A percentile compares a stretch with the other conserved stretches of the same genome.
Evolutionary conservation across 2,329 filamentous ascomycete species (phyloP).

Genomic region (Trichoderma breve): DNA sequence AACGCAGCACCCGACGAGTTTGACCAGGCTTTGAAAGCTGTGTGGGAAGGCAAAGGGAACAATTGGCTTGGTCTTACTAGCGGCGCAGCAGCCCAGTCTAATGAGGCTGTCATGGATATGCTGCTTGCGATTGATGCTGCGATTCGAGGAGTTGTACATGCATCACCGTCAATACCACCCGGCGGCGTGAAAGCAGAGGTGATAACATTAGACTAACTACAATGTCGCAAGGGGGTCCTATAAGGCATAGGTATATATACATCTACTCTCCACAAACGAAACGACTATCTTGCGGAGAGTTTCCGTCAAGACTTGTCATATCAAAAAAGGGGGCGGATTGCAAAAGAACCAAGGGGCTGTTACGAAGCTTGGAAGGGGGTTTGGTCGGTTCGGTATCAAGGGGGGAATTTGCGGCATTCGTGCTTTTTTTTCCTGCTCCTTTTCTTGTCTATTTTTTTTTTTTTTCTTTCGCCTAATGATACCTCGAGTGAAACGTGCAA

Average conservation of each 20-base stretch:
- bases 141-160: constrained; percentile 35
- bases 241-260: not conserved
- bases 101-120: constrained; percentile 45
- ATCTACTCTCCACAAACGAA: not conserved
- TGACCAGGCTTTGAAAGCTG: constrained; percentile 39
- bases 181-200: not conserved
- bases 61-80: constrained; percentile 49
- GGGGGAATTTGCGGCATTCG: not conserved
- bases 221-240: not conserved
- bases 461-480: constrained; percentile 29
- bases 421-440: not conserved
- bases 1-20: constrained; percentile 35
- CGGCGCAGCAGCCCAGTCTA: constrained; percentile 45
- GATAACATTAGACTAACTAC: not conserved
- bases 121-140: constrained; percentile 48
- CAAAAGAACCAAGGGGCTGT: not conserved
- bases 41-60: constrained; percentile 46
- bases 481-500: constrained; percentile 25
- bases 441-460: not conserved
- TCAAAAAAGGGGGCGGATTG: not conserved
- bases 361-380: not conserved
- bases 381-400: not conserved
- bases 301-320: not conserved
- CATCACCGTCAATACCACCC: not conserved
- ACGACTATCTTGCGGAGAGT: not conserved